Percentiles rank a stretch among this genome's conserved stretches.
These are phyloP conservation scores for Akanthomyces dipterigenus DNA, from an alignment of 2,329 filamentous ascomycete genomes.

Conservation along the genomic window DNA sequence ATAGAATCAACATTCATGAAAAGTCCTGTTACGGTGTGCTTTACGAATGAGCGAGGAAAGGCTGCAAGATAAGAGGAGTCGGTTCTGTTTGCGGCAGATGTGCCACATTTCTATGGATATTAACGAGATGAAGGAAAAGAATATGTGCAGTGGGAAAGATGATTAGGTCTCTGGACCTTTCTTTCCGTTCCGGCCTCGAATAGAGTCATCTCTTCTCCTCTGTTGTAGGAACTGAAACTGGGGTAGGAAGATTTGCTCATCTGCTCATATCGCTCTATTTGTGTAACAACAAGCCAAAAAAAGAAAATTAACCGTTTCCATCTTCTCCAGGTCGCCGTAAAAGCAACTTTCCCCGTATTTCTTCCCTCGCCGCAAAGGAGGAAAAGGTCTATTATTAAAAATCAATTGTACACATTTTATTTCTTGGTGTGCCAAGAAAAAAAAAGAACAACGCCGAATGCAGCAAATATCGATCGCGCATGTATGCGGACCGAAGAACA, in stretches of 20 bases:
- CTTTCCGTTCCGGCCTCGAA: neutral
- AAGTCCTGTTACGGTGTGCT: neutral
- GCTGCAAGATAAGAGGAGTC: neutral
- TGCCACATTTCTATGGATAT: neutral
- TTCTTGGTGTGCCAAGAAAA: neutral
- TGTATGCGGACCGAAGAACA: neutral
- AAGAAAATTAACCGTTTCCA: neutral
- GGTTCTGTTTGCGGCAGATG: neutral
- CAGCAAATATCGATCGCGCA: neutral
- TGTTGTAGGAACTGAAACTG: neutral
- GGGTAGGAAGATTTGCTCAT: neutral
- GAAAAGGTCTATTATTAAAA: constrained; percentile 4
- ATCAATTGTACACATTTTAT: constrained; percentile 1
- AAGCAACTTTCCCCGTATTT: neutral
- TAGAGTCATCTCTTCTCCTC: neutral
- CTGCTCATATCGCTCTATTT: constrained; percentile 9
- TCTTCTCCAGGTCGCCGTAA: constrained; percentile 3
- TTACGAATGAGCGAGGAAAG: neutral
- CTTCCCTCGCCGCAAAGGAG: neutral
- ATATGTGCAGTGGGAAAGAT: neutral
- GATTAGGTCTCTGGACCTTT: neutral
- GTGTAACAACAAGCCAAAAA: constrained; percentile 13
- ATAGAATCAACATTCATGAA: neutral
- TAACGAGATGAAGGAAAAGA: neutral
- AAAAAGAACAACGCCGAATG: too few relatives aligned